Percentiles rank a stretch among this genome's conserved stretches.
These are phyloP conservation scores for Pharus latifolius DNA, from an alignment of 176 grass and related monocot species.

Conservation along the genomic window DNA sequence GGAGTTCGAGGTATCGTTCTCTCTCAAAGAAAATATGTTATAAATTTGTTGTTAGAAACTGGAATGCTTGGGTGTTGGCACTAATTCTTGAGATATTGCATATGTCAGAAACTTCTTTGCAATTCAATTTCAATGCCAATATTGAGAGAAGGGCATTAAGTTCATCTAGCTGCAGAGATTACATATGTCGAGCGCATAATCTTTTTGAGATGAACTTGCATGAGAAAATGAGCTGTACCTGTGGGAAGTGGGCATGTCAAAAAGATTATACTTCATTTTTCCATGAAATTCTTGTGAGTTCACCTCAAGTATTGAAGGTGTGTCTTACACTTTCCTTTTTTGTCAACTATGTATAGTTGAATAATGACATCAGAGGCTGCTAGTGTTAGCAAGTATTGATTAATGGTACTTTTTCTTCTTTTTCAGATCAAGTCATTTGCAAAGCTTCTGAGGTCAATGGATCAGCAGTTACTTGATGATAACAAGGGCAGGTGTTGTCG, in stretches of 20 bases:
- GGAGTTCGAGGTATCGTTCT: too few relatives aligned
- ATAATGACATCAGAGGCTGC: not conserved
- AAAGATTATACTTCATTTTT: not conserved
- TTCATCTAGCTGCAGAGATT: not conserved
- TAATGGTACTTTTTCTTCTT: not conserved
- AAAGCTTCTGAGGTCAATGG: not conserved
- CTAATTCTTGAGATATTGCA: constrained; percentile 2
- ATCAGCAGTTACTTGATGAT: not conserved
- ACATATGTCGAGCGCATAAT: constrained; percentile 9
- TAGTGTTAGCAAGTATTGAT: not conserved
- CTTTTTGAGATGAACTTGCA: constrained; percentile 4
- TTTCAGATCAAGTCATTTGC: constrained; percentile 20
- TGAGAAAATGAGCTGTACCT: not conserved
- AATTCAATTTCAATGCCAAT: not conserved
- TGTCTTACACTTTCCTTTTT: not conserved
- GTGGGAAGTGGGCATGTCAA: not conserved
- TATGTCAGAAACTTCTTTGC: not conserved
- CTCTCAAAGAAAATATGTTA: too few relatives aligned
- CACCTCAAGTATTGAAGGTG: constrained; percentile 17
- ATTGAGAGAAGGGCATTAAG: not conserved
- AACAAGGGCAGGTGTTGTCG: not conserved
- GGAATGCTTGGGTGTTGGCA: not conserved
- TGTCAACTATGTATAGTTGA: not conserved
- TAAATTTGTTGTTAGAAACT: too few relatives aligned
- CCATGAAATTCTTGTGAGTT: constrained; percentile 1